Conservation (phyloP, 108 stramenopile genomes). For the Pseudonitzschia multiseries region DNA sequence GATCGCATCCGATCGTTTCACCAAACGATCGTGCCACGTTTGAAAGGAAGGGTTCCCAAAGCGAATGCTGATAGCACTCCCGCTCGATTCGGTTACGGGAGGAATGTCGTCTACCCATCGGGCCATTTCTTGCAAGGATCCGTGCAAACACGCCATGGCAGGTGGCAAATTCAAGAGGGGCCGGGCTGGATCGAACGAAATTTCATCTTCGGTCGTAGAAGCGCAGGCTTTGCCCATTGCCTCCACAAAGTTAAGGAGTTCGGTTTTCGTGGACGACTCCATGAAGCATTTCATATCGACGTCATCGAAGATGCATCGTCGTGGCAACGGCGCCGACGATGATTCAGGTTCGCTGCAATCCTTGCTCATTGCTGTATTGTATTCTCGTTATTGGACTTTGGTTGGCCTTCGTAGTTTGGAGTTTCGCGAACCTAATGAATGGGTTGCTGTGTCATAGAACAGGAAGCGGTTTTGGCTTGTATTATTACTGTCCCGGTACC, state of each 20-base stretch:
- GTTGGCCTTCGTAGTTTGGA: too few species aligned
- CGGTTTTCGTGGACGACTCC: conserved; percentile 54
- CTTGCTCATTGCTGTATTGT: not conserved
- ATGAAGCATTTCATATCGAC: conserved; percentile 74
- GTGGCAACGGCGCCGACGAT: conserved; percentile 3
- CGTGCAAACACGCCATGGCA: conserved; percentile 79
- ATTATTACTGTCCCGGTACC: too few species aligned
- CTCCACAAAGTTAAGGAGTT: conserved; percentile 61
- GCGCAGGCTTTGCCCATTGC: conserved; percentile 77
- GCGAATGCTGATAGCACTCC: conserved; percentile 32
- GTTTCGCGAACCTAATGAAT: too few species aligned
- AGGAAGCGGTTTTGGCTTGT: too few species aligned
- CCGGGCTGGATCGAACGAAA: conserved; percentile 43
- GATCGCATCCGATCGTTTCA: conserved; percentile 58
- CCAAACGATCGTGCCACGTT: conserved; percentile 69
- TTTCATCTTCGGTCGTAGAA: not conserved
- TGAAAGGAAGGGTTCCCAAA: conserved; percentile 86
- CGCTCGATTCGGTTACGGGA: conserved; percentile 30
- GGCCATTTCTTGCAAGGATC: conserved; percentile 58
- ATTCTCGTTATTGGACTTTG: too few species aligned
- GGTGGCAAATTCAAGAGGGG: conserved; percentile 63
- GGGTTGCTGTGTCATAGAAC: too few species aligned
- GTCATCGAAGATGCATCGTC: conserved; percentile 73
- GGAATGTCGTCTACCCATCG: conserved; percentile 78
- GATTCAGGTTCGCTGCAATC: not conserved